Evolutionary conservation across 2,329 filamentous ascomycete species (phyloP), one percentile per base, ranked within the genome.

Genomic region (Apiospora marii): DNA sequence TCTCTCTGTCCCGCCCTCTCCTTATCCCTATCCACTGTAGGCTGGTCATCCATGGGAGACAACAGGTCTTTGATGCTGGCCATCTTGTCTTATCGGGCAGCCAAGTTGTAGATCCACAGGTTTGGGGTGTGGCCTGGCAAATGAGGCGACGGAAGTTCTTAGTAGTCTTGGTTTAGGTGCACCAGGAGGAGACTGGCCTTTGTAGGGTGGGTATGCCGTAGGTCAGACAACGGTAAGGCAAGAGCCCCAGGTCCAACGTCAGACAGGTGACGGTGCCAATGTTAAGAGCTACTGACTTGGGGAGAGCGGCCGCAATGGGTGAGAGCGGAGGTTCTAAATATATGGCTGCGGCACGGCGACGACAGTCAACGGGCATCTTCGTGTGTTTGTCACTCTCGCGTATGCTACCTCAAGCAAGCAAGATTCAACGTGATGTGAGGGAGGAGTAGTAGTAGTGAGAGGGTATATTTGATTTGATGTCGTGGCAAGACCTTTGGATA

Each of bases 11-110:
- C 69, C 74, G 16, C 72, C 51, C 8, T 27, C 61, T 37, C 68
- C 30, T 24, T 34, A 48, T 30, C 49, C 24, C 27, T 30, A 43
- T n/a, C n/a, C n/a, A n/a, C 68, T 16, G 68, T 58, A 19, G 72
- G 68, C 14, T 53, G 64, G 16, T 78, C 67, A n/a, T 76, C 75
- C 10, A 72, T 70, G n/a, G 79, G 77, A 46, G 74, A 73, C 22
- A 81, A 64, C n/a, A 81, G 72, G 46, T 80, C 78, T 44, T 70
- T 73, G 70, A 81, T 79, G 70, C 76, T 78, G 48, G 77, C 71
- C 79, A 81, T 81, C 8, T 64, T 19, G 34, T 64, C 19, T n/a
- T 10, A n/a, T 49, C n/a, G 37, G 37, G 37, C 5, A 41, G 37
- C 1, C 10, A 10, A 10, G 37, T 41, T 10, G 7, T 10, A 41